phyloP scores from a whole-genome alignment of 495 filamentous ascomycete species.

The Jackrogersella minutella region DNA sequence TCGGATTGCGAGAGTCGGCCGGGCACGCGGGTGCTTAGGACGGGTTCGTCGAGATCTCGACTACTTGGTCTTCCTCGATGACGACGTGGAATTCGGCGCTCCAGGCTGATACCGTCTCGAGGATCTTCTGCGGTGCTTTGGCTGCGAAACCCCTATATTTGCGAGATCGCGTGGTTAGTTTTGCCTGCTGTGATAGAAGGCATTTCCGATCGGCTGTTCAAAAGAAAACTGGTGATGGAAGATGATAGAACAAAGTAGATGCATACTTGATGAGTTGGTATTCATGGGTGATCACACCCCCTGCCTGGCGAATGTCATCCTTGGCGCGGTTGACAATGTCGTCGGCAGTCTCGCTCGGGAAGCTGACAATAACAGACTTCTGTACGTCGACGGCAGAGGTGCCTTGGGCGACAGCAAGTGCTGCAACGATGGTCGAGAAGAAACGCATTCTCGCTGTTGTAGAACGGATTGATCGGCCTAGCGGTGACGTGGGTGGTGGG shows the following conservation, averaged over 20 bases:
- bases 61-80: conserved; percentile 80
- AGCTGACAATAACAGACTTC: conserved; percentile 81
- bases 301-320: conserved; percentile 71
- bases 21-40: not conserved
- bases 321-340: conserved; percentile 73
- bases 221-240: not conserved
- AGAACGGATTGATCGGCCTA: not conserved
- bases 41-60: conserved; percentile 45
- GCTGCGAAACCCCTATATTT: conserved; percentile 75
- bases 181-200: not conserved
- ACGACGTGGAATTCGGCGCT: conserved; percentile 69
- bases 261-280: conserved; percentile 66
- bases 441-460: conserved; percentile 63
- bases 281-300: conserved; percentile 65
- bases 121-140: conserved; percentile 69
- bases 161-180: conserved; percentile 8
- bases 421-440: conserved; percentile 59
- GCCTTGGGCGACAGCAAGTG: conserved; percentile 61
- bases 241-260: not conserved
- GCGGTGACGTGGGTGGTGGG: not conserved
- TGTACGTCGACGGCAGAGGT: conserved; percentile 63
- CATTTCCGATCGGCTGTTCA: not conserved
- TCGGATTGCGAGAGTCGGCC: not conserved
- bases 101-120: conserved; percentile 72
- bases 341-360: conserved; percentile 74